Evolutionary conservation across 768 basidiomycete genomes (phyloP).

Genomic region (Holtermannia corniformis): DNA sequence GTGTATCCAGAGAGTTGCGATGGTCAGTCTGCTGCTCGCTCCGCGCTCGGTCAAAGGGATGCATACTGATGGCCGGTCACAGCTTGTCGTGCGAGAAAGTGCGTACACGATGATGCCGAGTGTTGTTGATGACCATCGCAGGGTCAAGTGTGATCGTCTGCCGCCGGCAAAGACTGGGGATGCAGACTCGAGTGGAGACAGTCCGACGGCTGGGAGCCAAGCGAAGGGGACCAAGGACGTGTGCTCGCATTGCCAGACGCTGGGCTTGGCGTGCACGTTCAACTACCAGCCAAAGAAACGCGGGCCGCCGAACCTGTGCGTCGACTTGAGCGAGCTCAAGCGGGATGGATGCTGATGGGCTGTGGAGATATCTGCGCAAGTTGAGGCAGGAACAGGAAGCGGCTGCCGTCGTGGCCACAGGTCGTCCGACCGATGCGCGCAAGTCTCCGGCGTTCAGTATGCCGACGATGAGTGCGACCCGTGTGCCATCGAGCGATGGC

Average conservation of each 20-base stretch:
- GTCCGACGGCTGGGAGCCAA: too few species aligned
- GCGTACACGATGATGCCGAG: slow-evolving; percentile 1
- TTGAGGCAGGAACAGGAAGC: slow-evolving; percentile 6
- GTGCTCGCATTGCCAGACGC: slow-evolving; percentile 19
- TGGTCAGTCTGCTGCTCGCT: slow-evolving; percentile 14
- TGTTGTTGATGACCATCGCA: not conserved
- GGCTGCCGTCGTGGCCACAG: too few species aligned
- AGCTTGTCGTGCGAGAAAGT: slow-evolving; percentile 37
- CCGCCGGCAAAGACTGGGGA: slow-evolving; percentile 12
- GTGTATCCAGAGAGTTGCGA: slow-evolving; percentile 23
- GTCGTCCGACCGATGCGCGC: too few species aligned
- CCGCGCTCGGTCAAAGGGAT: not conserved
- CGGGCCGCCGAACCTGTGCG: slow-evolving; percentile 79
- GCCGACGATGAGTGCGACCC: too few species aligned
- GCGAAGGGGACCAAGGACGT: slow-evolving; percentile 4
- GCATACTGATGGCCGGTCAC: not conserved
- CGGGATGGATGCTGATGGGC: not conserved
- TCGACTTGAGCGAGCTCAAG: slow-evolving; percentile 4
- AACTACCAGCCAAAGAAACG: slow-evolving; percentile 90
- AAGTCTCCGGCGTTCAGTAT: too few species aligned
- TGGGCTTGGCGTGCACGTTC: slow-evolving; percentile 49
- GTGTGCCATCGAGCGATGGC: too few species aligned
- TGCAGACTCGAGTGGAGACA: too few species aligned
- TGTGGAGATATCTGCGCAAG: slow-evolving; percentile 17
- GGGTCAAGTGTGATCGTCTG: slow-evolving; percentile 33